Evolutionary conservation across 148 eudicot species (phyloP), one percentile per base, ranked within the genome.

Genomic region (Chenopodium quinoa): DNA sequence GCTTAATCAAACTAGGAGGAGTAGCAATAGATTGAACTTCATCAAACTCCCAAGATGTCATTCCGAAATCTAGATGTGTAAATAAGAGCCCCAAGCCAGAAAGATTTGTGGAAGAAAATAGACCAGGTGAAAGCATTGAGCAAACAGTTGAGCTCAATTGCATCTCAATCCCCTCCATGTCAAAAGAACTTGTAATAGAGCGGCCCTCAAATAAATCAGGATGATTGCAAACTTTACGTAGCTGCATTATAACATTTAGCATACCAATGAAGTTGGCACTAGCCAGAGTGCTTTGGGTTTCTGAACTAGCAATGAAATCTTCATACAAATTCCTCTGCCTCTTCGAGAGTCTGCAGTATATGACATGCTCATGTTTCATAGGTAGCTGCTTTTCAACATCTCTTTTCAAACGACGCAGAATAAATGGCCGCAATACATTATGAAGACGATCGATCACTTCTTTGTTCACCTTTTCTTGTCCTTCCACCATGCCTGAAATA

Each of bases 171-270:
- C 97, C 96, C 80, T 76, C 88, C 99, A 94, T 97, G 82, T 97
- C 99, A 90, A 89, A 97, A 78, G 99, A 97, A 83, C 99, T 97
- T 79, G 92, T 88, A 76, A 97, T 97, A 73, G 99, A 98, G 52
- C 99, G 99, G 66, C 99, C 99, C 87, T 97, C 99, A 86, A 97
- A 97, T 79, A 97, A 86, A 87, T 97, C 99, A 82, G 99, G 99
- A 89, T 97, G 99, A 87, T 97, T 97, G 90, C 99, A 97, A 72
- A 97, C 99, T 89, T 97, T 97, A 69, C 99, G 97, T 82, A 97
- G 96, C 84, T 97, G 99, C 99, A 97, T 97, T 84, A 94, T 97
- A 66, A 97, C 96, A 88, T 93, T 91, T 73, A 97, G 83, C 99
- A 97, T 97, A 63, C 97, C 99, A 87, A 97, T 91, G 86, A 94